Evolutionary conservation across 2,329 filamentous ascomycete species (phyloP).

Genomic region (Apiospora marii): DNA sequence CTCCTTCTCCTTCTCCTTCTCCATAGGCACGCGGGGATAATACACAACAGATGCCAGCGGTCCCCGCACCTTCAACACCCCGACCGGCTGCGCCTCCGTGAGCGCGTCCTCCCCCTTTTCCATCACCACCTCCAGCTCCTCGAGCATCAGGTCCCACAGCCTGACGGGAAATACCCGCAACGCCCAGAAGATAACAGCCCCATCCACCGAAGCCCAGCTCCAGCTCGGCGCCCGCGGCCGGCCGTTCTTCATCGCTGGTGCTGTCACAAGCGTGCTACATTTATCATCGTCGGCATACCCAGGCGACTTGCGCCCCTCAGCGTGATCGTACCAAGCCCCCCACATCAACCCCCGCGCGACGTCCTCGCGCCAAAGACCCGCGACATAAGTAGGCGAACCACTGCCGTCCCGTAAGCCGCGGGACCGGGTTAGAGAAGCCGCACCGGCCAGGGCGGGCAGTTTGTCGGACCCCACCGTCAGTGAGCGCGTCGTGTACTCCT

Average conservation of each 20-base stretch:
- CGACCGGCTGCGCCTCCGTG: constrained; percentile 24
- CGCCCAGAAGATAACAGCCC: constrained; percentile 32
- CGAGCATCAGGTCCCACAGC: constrained; percentile 21
- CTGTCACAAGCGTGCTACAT: constrained; percentile 26
- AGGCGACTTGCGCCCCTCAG: constrained; percentile 30
- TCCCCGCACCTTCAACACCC: constrained; percentile 29
- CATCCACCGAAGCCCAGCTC: constrained; percentile 35
- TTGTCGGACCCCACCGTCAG: too few species aligned
- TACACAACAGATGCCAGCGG: constrained; percentile 30
- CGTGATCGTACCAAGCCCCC: constrained; percentile 31
- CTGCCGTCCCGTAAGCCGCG: too few species aligned
- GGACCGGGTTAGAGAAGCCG: too few species aligned
- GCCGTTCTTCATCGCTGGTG: constrained; percentile 8
- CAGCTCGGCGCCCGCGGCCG: constrained; percentile 33
- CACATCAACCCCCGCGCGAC: constrained; percentile 31
- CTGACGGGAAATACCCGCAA: constrained; percentile 7
- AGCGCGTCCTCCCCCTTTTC: constrained; percentile 26
- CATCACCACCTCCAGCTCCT: constrained; percentile 30
- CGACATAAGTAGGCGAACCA: too few species aligned
- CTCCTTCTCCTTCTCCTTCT: constrained; percentile 19
- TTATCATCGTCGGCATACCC: constrained; percentile 25
- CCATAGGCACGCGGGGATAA: constrained; percentile 5
- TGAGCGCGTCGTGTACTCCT: too few species aligned
- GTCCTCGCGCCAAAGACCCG: constrained; percentile 32
- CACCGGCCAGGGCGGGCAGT: too few species aligned